Base-by-base conservation (phyloP, 495 filamentous ascomycete genomes). In the Penicillium paxilli region DNA sequence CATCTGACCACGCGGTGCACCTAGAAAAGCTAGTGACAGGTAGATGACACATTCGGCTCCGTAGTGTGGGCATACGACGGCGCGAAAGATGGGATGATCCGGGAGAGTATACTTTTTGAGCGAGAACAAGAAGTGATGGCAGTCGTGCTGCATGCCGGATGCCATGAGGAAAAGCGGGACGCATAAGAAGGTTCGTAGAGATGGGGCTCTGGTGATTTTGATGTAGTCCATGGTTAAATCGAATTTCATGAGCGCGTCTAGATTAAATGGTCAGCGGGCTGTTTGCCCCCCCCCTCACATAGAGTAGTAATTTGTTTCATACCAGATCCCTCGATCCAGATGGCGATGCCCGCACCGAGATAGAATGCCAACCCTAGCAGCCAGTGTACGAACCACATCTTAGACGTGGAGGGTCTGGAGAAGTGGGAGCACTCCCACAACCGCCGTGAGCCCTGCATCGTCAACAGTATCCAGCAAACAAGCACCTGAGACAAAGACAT, bases 241-340 rank as follows among this genome's bases (percentile, higher is more conserved):
- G 11, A 63, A 62, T 25, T 65, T 63, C 23, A 66, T 59, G n/a
- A 73, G 44, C 5, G 63, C 55, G 12, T 55, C 71, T 78, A 55
- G 55, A 49, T 19, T 32, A 5, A 48, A 45, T 57, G 8, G 49
- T 52, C 42, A 50, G 47, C 14, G 16, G 6, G 16, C n/a, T 6
- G n/a, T 16, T 38, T 38, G 6, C 4, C 35, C 5, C 26, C 5
- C 26, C 26, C 35, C 8, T 20, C 1, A 38, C 6, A 5, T n/a
- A 21, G 10, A 8, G 9, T 23, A 22, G 2, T 12, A 5, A 1
- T 42, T n/a, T 14, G 19, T 42, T 25, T 64, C 80, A 54, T 75
- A 93, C 91, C 76, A 48, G 86, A 81, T 21, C 90, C 91, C 67
- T 96, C 91, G 49, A 96, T 80, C 94, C 92, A 97, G 28, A 96